phyloP scores from a whole-genome alignment of 2,329 filamentous ascomycete genomes.

The Penicillium sp. region DNA sequence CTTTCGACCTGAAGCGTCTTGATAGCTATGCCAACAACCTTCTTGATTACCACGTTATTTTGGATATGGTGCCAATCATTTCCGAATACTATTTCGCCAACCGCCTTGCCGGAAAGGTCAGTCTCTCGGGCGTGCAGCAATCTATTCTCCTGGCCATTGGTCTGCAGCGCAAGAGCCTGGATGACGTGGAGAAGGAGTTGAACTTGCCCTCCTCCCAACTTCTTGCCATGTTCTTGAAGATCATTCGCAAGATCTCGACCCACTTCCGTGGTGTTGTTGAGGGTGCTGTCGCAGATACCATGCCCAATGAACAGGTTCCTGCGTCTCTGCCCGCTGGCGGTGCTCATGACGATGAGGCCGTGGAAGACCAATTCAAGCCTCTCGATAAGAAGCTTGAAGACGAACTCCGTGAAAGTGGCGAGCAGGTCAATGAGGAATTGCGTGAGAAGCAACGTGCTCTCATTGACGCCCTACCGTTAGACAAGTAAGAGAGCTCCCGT shows the following conservation, averaged over 20 bases:
- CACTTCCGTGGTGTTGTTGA: slow-evolving; percentile 78
- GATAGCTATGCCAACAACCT: slow-evolving; percentile 97
- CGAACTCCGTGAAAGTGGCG: slow-evolving; percentile 81
- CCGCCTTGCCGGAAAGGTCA: slow-evolving; percentile 68
- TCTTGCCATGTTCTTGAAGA: slow-evolving; percentile 96
- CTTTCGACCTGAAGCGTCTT: slow-evolving; percentile 92
- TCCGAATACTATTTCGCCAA: slow-evolving; percentile 85
- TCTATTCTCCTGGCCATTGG: slow-evolving; percentile 88
- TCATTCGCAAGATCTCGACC: slow-evolving; percentile 81
- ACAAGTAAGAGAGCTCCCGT: slow-evolving; percentile 69
- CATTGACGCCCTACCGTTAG: slow-evolving; percentile 87
- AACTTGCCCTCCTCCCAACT: slow-evolving; percentile 75
- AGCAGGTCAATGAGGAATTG: slow-evolving; percentile 72
- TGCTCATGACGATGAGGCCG: slow-evolving; percentile 67
- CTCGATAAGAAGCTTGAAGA: slow-evolving; percentile 74
- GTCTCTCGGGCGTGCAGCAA: slow-evolving; percentile 80
- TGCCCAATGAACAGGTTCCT: slow-evolving; percentile 60
- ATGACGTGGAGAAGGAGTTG: slow-evolving; percentile 78
- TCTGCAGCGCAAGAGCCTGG: slow-evolving; percentile 85
- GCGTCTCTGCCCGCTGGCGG: slow-evolving; percentile 53
- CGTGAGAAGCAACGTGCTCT: slow-evolving; percentile 81
- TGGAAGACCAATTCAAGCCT: slow-evolving; percentile 69
- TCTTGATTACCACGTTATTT: slow-evolving; percentile 95
- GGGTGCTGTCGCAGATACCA: slow-evolving; percentile 69
- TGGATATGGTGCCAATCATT: slow-evolving; percentile 86